These are phyloP conservation scores for Ganoderma boninense DNA, from an alignment of 1,284 basidiomycete genomes.

Conservation along the genomic window DNA sequence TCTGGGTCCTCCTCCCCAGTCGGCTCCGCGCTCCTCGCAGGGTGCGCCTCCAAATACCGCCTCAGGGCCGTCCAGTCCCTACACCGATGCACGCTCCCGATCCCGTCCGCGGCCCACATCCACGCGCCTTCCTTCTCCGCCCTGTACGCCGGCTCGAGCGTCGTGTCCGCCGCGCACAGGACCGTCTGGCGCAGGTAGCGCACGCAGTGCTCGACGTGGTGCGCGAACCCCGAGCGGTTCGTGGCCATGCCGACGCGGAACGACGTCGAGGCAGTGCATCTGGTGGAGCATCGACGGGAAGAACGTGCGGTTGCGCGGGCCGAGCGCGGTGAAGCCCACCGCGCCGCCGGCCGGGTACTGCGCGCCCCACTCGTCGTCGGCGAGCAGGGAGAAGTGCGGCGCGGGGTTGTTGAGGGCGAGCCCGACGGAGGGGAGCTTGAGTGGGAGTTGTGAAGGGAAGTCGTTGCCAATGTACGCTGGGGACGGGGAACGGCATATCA, in stretches of 20 bases:
- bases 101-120: slow-evolving; percentile 30
- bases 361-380: slow-evolving; percentile 47
- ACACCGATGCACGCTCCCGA: slow-evolving; percentile 40
- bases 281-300: slow-evolving; percentile 36
- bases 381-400: slow-evolving; percentile 28
- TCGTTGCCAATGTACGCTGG: slow-evolving; percentile 36
- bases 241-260: slow-evolving; percentile 30
- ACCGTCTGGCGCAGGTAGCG: slow-evolving; percentile 49
- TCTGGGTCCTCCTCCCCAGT: background rate
- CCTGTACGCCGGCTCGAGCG: slow-evolving; percentile 45
- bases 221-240: slow-evolving; percentile 30
- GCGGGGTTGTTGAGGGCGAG: slow-evolving; percentile 26
- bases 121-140: slow-evolving; percentile 27
- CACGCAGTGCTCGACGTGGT: slow-evolving; percentile 49
- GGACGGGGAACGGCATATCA: background rate
- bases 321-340: slow-evolving; percentile 47
- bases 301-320: slow-evolving; percentile 37
- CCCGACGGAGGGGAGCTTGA: slow-evolving; percentile 27
- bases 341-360: slow-evolving; percentile 41
- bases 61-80: slow-evolving; percentile 41
- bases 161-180: slow-evolving; percentile 48
- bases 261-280: slow-evolving; percentile 37
- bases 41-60: slow-evolving; percentile 14
- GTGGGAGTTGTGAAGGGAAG: slow-evolving; percentile 34
- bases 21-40: slow-evolving; percentile 6